Conservation (phyloP, 2,329 filamentous ascomycete genomes). For the Emergomyces pasteurianus region DNA sequence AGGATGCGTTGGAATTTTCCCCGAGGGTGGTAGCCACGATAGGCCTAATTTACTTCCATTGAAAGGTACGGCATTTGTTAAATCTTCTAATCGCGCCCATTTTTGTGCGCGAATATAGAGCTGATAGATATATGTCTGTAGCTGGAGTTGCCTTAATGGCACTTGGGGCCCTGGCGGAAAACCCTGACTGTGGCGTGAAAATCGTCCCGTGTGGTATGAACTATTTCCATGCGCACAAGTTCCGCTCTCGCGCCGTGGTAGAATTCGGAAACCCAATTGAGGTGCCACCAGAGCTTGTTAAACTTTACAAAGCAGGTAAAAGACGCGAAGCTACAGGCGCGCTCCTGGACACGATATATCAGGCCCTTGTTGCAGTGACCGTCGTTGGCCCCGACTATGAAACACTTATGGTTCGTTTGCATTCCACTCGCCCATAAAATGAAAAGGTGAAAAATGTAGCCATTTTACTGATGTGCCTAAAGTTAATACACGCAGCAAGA, state of each 20-base stretch:
- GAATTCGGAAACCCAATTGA: slow-evolving; percentile 89
- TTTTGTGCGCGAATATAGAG: slow-evolving; percentile 10
- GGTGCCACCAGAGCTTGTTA: slow-evolving; percentile 67
- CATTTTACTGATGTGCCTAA: slow-evolving; percentile 19
- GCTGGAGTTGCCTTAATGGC: slow-evolving; percentile 98
- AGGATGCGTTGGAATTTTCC: slow-evolving; percentile 92
- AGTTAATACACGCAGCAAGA: slow-evolving; percentile 83
- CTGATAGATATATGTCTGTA: slow-evolving; percentile 16
- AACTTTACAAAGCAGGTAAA: slow-evolving; percentile 73
- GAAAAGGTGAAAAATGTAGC: neutral
- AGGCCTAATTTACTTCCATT: slow-evolving; percentile 80
- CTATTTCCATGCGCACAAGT: slow-evolving; percentile 98
- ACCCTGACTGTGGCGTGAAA: slow-evolving; percentile 77
- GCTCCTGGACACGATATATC: slow-evolving; percentile 75
- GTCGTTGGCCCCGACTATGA: slow-evolving; percentile 91
- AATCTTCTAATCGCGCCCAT: neutral
- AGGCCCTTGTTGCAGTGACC: slow-evolving; percentile 75
- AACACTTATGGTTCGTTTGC: slow-evolving; percentile 61
- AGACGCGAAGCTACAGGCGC: slow-evolving; percentile 76
- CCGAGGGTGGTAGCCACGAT: slow-evolving; percentile 92
- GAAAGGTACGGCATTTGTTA: slow-evolving; percentile 43
- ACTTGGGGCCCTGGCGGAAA: slow-evolving; percentile 71
- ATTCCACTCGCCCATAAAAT: neutral
- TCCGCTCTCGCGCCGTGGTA: slow-evolving; percentile 86
- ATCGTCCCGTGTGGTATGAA: slow-evolving; percentile 99